A percentile compares a stretch with the other conserved stretches of the same genome.
Conservation (phyloP, 1,284 basidiomycete genomes). For the Leccinum idahoense region DNA sequence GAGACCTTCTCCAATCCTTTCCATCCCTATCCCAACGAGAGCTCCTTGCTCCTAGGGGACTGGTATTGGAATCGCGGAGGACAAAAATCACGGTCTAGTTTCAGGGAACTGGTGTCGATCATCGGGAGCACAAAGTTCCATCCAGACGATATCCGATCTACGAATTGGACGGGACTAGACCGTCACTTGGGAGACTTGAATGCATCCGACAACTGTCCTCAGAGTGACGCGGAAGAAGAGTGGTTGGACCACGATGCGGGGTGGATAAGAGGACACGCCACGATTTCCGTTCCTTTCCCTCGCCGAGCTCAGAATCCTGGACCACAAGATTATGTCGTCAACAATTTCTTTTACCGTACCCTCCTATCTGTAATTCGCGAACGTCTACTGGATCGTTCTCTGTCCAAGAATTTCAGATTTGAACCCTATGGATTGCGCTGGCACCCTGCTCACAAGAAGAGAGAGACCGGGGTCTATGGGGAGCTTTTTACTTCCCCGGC, state of each 20-base stretch:
- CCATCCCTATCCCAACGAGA: neutral
- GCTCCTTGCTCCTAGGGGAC: neutral
- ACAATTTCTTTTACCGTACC: neutral
- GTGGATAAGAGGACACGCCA: neutral
- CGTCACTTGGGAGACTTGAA: neutral
- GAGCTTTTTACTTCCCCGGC: too few relatives aligned
- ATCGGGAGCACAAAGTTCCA: neutral
- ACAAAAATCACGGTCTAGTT: neutral
- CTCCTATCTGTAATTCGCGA: neutral
- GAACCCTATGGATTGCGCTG: neutral
- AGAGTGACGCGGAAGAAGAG: neutral
- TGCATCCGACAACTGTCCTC: neutral
- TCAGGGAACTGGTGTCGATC: neutral
- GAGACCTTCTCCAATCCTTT: neutral
- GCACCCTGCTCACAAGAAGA: neutral
- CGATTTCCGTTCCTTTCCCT: neutral
- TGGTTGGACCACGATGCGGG: neutral
- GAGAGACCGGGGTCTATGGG: neutral
- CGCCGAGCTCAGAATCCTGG: neutral
- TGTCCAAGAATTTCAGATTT: neutral
- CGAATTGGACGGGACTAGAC: neutral
- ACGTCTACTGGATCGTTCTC: neutral
- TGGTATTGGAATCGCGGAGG: neutral
- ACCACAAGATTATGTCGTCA: neutral
- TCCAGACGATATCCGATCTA: neutral